Conservation (phyloP, 2,329 filamentous ascomycete species). For the Penicillium sp. region DNA sequence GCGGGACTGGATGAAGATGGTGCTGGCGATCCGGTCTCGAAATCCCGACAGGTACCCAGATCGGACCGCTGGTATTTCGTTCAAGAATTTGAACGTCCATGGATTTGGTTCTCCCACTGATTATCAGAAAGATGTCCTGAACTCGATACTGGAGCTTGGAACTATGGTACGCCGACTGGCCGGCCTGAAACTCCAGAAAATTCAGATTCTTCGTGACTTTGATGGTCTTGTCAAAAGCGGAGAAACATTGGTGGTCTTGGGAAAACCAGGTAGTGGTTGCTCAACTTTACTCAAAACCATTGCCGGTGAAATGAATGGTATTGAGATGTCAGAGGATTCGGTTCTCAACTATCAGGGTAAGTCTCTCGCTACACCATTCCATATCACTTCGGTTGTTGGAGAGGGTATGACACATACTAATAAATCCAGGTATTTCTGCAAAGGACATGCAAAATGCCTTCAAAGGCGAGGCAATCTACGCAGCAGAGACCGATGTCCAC, state of each 20-base stretch:
- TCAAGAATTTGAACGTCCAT: conserved; percentile 63
- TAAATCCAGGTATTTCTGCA: conserved; percentile 64
- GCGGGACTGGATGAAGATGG: conserved; percentile 24
- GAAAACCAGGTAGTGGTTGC: conserved; percentile 47
- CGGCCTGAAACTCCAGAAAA: background rate
- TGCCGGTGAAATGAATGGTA: conserved; percentile 74
- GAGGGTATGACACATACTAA: conserved; percentile 56
- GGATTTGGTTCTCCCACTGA: conserved; percentile 66
- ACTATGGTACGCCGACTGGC: background rate
- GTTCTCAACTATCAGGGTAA: conserved; percentile 71
- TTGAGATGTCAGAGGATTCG: conserved; percentile 65
- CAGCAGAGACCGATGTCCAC: conserved; percentile 74
- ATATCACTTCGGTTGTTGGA: background rate
- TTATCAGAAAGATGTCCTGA: conserved; percentile 65
- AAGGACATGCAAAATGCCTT: conserved; percentile 50
- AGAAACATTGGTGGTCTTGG: conserved; percentile 2
- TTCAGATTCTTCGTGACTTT: conserved; percentile 1
- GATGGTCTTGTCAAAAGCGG: background rate
- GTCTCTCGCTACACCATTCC: background rate
- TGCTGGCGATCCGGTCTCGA: conserved; percentile 22
- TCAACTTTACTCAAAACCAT: conserved; percentile 79
- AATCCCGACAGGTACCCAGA: conserved; percentile 18
- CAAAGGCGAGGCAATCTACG: conserved; percentile 78
- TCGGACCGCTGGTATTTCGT: conserved; percentile 59
- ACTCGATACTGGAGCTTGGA: conserved; percentile 47